Percentiles rank a stretch among this genome's conserved stretches.
phyloP scores from a whole-genome alignment of 116 monocot genomes.

The Papilionanthe hybrid region DNA sequence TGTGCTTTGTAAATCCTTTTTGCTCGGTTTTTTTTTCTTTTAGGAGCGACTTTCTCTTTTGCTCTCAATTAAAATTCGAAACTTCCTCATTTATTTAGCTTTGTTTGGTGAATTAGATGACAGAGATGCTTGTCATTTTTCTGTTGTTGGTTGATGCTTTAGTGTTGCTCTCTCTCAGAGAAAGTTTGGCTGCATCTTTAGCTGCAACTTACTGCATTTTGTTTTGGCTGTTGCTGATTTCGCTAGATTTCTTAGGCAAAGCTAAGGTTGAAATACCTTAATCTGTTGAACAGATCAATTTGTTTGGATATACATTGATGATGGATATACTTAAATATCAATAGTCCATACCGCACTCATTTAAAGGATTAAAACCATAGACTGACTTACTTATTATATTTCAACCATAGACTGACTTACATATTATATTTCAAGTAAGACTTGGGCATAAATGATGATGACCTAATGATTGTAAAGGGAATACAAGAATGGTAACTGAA shows the following conservation, averaged over 20 bases:
- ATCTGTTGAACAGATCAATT: neutral
- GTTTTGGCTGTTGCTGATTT: neutral
- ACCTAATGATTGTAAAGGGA: neutral
- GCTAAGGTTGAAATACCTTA: neutral
- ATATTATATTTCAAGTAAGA: too few species aligned
- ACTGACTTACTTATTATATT: too few species aligned
- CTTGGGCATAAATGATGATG: neutral
- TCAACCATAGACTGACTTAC: too few species aligned
- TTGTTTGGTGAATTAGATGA: neutral
- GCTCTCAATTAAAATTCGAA: neutral
- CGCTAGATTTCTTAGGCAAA: neutral
- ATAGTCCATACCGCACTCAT: too few species aligned
- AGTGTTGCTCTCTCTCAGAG: neutral
- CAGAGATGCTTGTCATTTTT: neutral
- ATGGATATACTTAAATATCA: too few species aligned
- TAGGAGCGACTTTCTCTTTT: neutral
- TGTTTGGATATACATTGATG: neutral
- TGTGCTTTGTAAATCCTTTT: neutral
- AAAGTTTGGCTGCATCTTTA: neutral
- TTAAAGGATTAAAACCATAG: too few species aligned
- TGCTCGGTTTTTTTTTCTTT: neutral
- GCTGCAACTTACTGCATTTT: neutral
- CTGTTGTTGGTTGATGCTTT: neutral
- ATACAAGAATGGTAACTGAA: neutral
- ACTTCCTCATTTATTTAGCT: neutral